These are phyloP conservation scores for Austroboletus festivus DNA, from an alignment of 768 basidiomycete genomes.

Conservation along the genomic window DNA sequence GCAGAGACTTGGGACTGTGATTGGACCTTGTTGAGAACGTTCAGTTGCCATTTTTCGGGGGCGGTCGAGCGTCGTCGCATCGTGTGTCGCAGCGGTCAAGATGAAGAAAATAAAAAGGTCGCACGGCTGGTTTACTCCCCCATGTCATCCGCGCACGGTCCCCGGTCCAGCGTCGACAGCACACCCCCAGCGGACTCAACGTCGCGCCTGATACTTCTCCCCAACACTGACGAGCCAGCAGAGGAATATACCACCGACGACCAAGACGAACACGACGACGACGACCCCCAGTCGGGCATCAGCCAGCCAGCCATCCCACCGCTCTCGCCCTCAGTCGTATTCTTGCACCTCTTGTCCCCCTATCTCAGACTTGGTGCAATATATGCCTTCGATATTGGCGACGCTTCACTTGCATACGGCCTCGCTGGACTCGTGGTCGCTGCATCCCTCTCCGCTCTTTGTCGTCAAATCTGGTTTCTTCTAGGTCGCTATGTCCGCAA, in stretches of 20 bases:
- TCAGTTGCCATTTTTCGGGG: conserved; percentile 30
- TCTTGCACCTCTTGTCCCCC: conserved; percentile 67
- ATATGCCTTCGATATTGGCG: conserved; percentile 45
- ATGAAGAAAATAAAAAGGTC: conserved; percentile 9
- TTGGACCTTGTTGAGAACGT: conserved; percentile 26
- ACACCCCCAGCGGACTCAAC: conserved; percentile 42
- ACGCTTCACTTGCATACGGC: conserved; percentile 46
- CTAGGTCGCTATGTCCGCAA: conserved; percentile 69
- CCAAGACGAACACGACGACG: conserved; percentile 37
- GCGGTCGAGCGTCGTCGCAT: conserved; percentile 11
- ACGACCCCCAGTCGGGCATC: conserved; percentile 4
- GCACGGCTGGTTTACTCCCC: too few species aligned
- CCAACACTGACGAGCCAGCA: conserved; percentile 46
- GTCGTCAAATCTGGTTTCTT: conserved; percentile 73
- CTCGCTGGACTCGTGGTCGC: conserved; percentile 50
- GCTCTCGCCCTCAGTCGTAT: conserved; percentile 53
- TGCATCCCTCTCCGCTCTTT: conserved; percentile 56
- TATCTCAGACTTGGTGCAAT: conserved; percentile 72
- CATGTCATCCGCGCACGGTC: background rate
- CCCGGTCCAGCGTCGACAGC: conserved; percentile 13
- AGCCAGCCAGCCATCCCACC: conserved; percentile 36
- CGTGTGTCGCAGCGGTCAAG: too few species aligned
- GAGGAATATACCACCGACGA: conserved; percentile 43
- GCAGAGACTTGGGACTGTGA: conserved; percentile 18
- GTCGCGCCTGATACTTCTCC: conserved; percentile 62